Conservation (phyloP, 2,329 filamentous ascomycete species). For the Botrytis deweyae region DNA sequence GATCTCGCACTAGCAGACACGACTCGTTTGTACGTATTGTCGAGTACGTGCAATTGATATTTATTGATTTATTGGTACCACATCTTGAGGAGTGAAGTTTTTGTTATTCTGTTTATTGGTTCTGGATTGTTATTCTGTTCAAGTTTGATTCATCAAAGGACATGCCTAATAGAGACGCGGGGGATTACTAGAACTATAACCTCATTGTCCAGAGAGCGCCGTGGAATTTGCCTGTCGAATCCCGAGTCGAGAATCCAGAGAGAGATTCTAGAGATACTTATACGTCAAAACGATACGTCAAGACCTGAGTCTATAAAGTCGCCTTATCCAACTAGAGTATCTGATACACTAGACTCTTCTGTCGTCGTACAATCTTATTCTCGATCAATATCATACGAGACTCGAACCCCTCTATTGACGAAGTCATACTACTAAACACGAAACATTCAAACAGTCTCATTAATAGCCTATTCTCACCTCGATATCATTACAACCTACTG, state of each 20-base stretch:
- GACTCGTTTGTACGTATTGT: neutral
- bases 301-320: neutral
- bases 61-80: neutral
- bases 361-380: neutral
- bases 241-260: neutral
- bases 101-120: neutral
- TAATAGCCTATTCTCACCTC: neutral
- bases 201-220: neutral
- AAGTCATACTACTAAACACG: neutral
- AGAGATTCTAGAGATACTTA: neutral
- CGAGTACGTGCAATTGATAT: neutral
- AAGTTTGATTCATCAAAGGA: neutral
- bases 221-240: neutral
- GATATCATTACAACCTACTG: neutral
- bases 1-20: neutral
- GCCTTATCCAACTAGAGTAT: neutral
- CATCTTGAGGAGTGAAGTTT: neutral
- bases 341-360: neutral
- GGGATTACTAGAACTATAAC: neutral
- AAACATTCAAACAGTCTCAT: neutral
- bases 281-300: neutral
- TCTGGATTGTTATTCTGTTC: neutral
- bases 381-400: slow-evolving; percentile 1
- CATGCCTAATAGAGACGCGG: neutral
- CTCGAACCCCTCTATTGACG: neutral